Base-by-base conservation (phyloP, 1,284 basidiomycete genomes). In the Malassezia furfur region DNA sequence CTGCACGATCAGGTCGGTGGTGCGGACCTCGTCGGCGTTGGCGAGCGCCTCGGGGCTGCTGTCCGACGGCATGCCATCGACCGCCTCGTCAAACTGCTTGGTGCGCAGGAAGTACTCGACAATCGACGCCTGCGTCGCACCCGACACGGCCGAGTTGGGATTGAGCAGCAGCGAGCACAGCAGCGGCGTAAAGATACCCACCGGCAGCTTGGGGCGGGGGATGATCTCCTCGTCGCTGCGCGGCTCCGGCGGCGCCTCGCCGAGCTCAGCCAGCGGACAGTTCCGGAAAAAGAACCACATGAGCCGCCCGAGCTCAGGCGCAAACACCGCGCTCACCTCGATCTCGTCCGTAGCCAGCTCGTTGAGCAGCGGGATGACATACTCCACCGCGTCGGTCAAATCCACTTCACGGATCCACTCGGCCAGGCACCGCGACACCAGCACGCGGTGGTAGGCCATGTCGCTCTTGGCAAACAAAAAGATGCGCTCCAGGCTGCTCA, bases 261-360 rank as follows among this genome's bases (percentile, higher is more conserved):
- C 48, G 9, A 65, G 54, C 47, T 64, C 63, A 41, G 58, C 60
- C 21, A 59, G 57, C 52, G 55, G 57, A 65, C 80, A 66, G 63
- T 86, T 83, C 32, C 88, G 85, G 71, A 89, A 85, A 77, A 93
- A 96, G 84, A 88, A 94, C 90, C 90, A 96, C 63, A 96, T 82
- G 63, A 94, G 82, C 40, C 82, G 78, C 48, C 88, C 83, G 22
- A 98, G 78, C 68, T 89, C 84, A 2, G 83, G 81, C 1, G 88
- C 85, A 38, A 98, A 84, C 0, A 89, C 87, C 69, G 94, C 88
- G 75, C 89, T 91, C 57, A 98, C 91, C 37, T 82, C 77, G 65
- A 93, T 88, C 63, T 96, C 91, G 70, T 96, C 91, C 75, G 87
- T 84, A 2, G 88, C 89, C 31, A 96, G 83, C 22, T 83, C 83